These are phyloP conservation scores for Carex pumila DNA, from an alignment of 176 grass and related monocot genomes.

Conservation along the genomic window DNA sequence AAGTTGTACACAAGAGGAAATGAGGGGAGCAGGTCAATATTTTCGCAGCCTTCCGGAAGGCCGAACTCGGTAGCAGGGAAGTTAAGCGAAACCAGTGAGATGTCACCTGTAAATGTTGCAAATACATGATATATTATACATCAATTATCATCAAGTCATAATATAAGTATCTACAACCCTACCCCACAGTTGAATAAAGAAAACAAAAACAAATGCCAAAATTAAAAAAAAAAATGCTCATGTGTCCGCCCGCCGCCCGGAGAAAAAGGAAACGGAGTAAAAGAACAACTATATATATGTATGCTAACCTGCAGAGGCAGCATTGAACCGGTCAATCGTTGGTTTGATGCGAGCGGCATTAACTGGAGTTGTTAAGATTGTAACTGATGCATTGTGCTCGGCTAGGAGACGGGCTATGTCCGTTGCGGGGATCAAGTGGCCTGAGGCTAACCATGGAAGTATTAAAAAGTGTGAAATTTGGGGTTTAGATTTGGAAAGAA, in stretches of 20 bases:
- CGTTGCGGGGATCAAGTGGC: constrained; percentile 44
- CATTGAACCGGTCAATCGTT: constrained; percentile 20
- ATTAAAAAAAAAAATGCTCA: not conserved
- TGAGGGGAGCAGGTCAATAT: constrained; percentile 30
- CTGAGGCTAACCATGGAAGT: constrained; percentile 44
- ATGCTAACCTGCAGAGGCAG: not conserved
- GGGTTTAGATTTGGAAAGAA: not conserved
- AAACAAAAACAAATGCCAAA: not conserved
- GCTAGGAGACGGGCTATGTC: constrained; percentile 62
- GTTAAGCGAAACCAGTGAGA: constrained; percentile 37
- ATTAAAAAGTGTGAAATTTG: constrained; percentile 42
- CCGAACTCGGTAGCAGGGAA: constrained; percentile 36
- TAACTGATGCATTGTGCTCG: constrained; percentile 30
- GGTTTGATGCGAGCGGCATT: constrained; percentile 27
- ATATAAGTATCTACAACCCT: not conserved
- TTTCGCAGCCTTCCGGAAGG: constrained; percentile 46
- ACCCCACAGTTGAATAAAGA: no score
- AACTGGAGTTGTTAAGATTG: constrained; percentile 50
- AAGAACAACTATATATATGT: not conserved
- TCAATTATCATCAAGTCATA: not conserved
- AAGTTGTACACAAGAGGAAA: constrained; percentile 20
- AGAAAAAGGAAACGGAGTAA: not conserved
- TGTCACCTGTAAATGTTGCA: not conserved
- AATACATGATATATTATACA: not conserved
- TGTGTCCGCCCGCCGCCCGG: no score